phyloP scores from a whole-genome alignment of 129 eudicot species.

The Ambrosia artemisiifolia region DNA sequence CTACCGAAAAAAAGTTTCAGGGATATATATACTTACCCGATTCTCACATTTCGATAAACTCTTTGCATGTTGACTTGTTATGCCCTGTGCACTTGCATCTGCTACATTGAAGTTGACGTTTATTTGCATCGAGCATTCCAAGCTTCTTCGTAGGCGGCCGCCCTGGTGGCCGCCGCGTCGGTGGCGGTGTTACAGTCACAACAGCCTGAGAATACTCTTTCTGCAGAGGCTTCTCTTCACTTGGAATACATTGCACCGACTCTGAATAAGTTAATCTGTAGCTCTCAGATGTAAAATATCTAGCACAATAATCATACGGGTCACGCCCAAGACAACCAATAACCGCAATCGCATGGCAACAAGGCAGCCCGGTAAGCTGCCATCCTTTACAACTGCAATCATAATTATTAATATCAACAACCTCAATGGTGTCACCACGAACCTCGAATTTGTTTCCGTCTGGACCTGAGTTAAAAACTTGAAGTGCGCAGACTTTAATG shows the following conservation, averaged over 20 bases:
- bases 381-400: slow-evolving; percentile 80
- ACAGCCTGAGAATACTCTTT: slow-evolving; percentile 41
- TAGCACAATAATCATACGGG: slow-evolving; percentile 64
- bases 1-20: slow-evolving; percentile 2
- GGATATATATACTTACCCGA: slow-evolving; percentile 30
- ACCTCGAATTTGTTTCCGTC: slow-evolving; percentile 67
- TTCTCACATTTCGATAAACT: slow-evolving; percentile 35
- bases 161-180: slow-evolving; percentile 92
- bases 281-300: slow-evolving; percentile 57
- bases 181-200: slow-evolving; percentile 84
- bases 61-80: slow-evolving; percentile 89
- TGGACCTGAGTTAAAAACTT: slow-evolving; percentile 48
- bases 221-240: slow-evolving; percentile 35
- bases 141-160: slow-evolving; percentile 65
- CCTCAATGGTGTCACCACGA: slow-evolving; percentile 75
- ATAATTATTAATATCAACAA: slow-evolving; percentile 55
- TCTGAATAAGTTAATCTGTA: slow-evolving; percentile 75
- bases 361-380: slow-evolving; percentile 78
- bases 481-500: slow-evolving; percentile 57
- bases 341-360: slow-evolving; percentile 86
- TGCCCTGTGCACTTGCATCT: slow-evolving; percentile 87
- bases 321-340: slow-evolving; percentile 60
- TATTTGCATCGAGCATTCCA: slow-evolving; percentile 45
- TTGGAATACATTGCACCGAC: slow-evolving; percentile 56
- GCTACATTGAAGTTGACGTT: slow-evolving; percentile 86